phyloP scores from a whole-genome alignment of 2,329 filamentous ascomycete species.

The Rhynchosporium agropyri region DNA sequence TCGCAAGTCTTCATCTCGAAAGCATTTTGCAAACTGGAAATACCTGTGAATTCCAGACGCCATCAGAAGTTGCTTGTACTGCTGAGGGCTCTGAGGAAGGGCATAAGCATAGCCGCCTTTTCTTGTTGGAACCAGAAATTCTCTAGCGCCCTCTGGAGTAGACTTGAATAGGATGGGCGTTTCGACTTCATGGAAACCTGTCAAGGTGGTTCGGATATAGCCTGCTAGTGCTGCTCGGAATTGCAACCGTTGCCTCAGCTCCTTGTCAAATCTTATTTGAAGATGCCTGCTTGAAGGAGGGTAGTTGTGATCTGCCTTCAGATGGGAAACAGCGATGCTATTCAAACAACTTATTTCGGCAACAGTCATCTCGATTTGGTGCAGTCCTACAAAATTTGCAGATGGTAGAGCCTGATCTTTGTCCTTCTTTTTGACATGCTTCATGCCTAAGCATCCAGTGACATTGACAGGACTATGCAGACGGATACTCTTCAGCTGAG shows the following conservation, averaged over 20 bases:
- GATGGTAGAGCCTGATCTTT: conserved; percentile 13
- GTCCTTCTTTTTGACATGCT: conserved; percentile 30
- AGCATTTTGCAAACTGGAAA: conserved; percentile 92
- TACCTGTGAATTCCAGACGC: conserved; percentile 81
- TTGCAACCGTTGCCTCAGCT: conserved; percentile 67
- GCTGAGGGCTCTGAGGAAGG: conserved; percentile 92
- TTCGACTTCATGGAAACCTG: conserved; percentile 64
- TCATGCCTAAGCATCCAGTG: conserved; percentile 43
- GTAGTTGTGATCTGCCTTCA: conserved; percentile 72
- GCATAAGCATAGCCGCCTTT: conserved; percentile 79
- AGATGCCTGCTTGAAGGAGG: conserved; percentile 76
- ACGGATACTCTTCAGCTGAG: conserved; percentile 50
- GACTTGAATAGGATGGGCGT: conserved; percentile 97
- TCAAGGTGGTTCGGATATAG: conserved; percentile 48
- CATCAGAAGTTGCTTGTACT: conserved; percentile 99
- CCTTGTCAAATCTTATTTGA: conserved; percentile 75
- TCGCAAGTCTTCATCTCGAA: conserved; percentile 90
- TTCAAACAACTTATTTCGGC: conserved; percentile 69
- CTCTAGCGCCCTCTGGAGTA: conserved; percentile 90
- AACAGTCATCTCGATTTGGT: conserved; percentile 60
- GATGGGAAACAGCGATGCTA: conserved; percentile 74
- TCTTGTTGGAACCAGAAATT: conserved; percentile 91
- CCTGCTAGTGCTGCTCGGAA: conserved; percentile 65
- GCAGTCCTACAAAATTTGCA: not conserved
- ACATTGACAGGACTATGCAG: conserved; percentile 57